These are phyloP conservation scores for Penicillium vulpinum DNA, from an alignment of 2,329 filamentous ascomycete genomes.

Conservation along the genomic window DNA sequence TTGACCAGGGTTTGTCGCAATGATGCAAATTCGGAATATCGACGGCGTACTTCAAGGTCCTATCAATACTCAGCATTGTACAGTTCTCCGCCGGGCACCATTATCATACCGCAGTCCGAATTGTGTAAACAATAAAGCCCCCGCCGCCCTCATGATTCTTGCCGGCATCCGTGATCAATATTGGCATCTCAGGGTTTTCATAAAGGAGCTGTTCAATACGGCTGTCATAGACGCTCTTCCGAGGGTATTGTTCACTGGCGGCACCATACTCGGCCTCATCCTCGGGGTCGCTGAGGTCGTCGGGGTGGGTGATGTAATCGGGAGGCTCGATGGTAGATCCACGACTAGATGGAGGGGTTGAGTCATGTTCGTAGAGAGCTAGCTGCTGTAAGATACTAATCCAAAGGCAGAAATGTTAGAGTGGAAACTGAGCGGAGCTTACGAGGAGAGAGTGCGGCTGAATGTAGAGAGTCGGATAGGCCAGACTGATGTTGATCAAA, in stretches of 20 bases:
- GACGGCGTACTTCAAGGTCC: slow-evolving; percentile 91
- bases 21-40: slow-evolving; percentile 96
- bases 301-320: slow-evolving; percentile 54
- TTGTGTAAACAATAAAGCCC: slow-evolving; percentile 95
- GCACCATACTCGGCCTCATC: slow-evolving; percentile 53
- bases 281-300: slow-evolving; percentile 61
- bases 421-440: slow-evolving; percentile 39
- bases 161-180: slow-evolving; percentile 89
- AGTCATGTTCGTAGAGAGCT: slow-evolving; percentile 60
- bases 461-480: slow-evolving; percentile 67
- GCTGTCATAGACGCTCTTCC: slow-evolving; percentile 86
- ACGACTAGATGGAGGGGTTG: slow-evolving; percentile 68
- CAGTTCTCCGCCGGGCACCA: not conserved
- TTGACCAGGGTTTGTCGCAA: slow-evolving; percentile 83
- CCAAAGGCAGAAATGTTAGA: slow-evolving; percentile 12
- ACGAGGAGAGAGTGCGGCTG: slow-evolving; percentile 52
- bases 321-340: slow-evolving; percentile 68
- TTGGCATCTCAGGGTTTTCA: slow-evolving; percentile 85
- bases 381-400: not conserved
- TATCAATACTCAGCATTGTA: slow-evolving; percentile 40
- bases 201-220: slow-evolving; percentile 97
- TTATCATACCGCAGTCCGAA: slow-evolving; percentile 77
- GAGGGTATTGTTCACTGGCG: slow-evolving; percentile 50
- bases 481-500: slow-evolving; percentile 85
- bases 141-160: slow-evolving; percentile 92